These are phyloP conservation scores for Medicago ruthenica DNA, from an alignment of 306 rosid genomes.

Conservation along the genomic window DNA sequence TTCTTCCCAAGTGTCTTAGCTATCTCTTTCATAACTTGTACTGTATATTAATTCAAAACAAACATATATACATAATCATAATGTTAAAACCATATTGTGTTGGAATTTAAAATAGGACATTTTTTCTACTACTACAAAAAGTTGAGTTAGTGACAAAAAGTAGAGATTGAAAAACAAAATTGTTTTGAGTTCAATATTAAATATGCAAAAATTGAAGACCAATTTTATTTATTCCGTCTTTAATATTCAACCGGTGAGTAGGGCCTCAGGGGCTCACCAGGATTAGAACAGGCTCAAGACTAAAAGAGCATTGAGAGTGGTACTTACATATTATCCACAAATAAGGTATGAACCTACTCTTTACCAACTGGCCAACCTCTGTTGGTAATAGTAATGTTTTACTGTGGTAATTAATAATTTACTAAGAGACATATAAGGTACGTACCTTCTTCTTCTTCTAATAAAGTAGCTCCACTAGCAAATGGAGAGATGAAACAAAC, in stretches of 20 bases:
- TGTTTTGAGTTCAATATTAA: not conserved
- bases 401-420: not conserved
- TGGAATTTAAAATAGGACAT: too few species aligned
- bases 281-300: not conserved
- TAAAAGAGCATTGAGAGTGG: too few species aligned
- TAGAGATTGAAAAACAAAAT: not conserved
- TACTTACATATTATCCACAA: too few species aligned
- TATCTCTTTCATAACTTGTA: slow-evolving; percentile 42
- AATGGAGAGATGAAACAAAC: slow-evolving; percentile 21
- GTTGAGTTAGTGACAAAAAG: not conserved
- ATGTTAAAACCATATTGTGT: not conserved
- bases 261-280: not conserved
- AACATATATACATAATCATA: slow-evolving; percentile 3
- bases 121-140: not conserved
- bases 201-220: not conserved
- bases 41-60: slow-evolving; percentile 11
- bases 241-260: not conserved
- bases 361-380: not conserved
- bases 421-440: not conserved
- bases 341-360: not conserved
- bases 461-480: slow-evolving; percentile 40
- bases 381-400: not conserved
- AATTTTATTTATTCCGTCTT: not conserved
- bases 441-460: slow-evolving; percentile 46
- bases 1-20: slow-evolving; percentile 39